These are phyloP conservation scores for Suaeda aralocaspica DNA, from an alignment of 148 eudicot species.

Conservation along the genomic window DNA sequence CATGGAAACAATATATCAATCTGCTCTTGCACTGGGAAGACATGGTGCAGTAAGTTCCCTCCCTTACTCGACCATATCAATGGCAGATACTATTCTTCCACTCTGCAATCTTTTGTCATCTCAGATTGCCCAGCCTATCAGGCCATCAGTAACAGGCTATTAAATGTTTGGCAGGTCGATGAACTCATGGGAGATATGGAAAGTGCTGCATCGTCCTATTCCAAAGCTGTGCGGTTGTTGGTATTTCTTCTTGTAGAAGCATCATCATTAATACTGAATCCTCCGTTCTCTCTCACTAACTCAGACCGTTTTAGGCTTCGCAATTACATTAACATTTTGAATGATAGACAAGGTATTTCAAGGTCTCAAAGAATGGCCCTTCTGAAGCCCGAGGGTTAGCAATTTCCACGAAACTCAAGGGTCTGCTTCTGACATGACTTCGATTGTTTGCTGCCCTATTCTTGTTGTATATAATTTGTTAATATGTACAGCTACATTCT, in stretches of 20 bases:
- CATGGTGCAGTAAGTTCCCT: constrained; percentile 74
- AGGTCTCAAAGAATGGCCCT: constrained; percentile 67
- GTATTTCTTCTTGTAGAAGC: constrained; percentile 74
- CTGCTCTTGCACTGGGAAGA: constrained; percentile 77
- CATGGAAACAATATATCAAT: constrained; percentile 86
- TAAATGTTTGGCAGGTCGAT: constrained; percentile 58
- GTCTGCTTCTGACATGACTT: constrained; percentile 14
- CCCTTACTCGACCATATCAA: background rate
- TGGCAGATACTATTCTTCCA: background rate
- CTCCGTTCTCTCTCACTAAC: constrained; percentile 80
- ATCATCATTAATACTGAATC: constrained; percentile 74
- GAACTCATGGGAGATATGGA: constrained; percentile 71
- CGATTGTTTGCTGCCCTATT: constrained; percentile 25
- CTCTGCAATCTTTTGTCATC: background rate
- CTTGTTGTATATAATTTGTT: constrained; percentile 47
- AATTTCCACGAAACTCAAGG: constrained; percentile 29
- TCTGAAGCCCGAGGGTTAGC: constrained; percentile 49
- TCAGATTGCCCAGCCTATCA: background rate
- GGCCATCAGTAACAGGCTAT: background rate
- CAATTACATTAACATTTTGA: constrained; percentile 61
- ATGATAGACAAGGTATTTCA: constrained; percentile 70
- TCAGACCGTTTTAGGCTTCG: constrained; percentile 73
- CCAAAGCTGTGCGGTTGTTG: constrained; percentile 67
- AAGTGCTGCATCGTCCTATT: constrained; percentile 51
- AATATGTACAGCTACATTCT: constrained; percentile 61